These are phyloP conservation scores for Larix sibirica DNA, from an alignment of 83 land plant species.

Conservation along the genomic window DNA sequence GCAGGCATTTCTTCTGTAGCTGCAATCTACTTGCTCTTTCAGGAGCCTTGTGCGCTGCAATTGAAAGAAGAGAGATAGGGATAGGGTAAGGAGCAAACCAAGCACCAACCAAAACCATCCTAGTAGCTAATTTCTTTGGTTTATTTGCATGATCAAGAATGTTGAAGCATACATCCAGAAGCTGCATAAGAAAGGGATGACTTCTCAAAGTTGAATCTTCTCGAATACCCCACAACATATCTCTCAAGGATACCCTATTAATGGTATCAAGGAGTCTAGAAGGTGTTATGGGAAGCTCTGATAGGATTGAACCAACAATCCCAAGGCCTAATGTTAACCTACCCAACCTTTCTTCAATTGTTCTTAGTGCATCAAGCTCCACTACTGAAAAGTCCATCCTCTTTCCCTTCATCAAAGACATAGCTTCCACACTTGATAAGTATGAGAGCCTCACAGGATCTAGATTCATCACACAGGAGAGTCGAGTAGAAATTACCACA, in stretches of 20 bases:
- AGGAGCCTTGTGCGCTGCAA: slow-evolving; percentile 59
- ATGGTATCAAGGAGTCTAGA: slow-evolving; percentile 67
- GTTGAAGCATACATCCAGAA: slow-evolving; percentile 76
- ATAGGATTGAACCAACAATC: slow-evolving; percentile 76
- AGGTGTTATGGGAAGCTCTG: slow-evolving; percentile 73
- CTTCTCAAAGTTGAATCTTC: slow-evolving; percentile 45
- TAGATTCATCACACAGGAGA: slow-evolving; percentile 61
- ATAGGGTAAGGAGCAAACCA: slow-evolving; percentile 82
- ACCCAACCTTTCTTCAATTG: slow-evolving; percentile 78
- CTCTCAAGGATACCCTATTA: slow-evolving; percentile 57
- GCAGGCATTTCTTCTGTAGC: slow-evolving; percentile 30
- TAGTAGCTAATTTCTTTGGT: slow-evolving; percentile 58
- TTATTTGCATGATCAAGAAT: slow-evolving; percentile 76
- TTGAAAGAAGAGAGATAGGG: slow-evolving; percentile 59
- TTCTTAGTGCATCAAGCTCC: slow-evolving; percentile 73
- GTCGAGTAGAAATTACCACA: slow-evolving; percentile 74
- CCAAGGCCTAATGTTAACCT: slow-evolving; percentile 72
- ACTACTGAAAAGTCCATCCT: slow-evolving; percentile 38
- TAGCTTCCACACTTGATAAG: slow-evolving; percentile 72
- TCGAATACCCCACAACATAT: slow-evolving; percentile 40
- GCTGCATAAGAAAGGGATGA: slow-evolving; percentile 67
- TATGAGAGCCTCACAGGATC: slow-evolving; percentile 73
- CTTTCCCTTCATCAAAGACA: slow-evolving; percentile 76
- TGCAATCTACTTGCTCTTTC: slow-evolving; percentile 21
- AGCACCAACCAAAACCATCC: slow-evolving; percentile 76